Evolutionary conservation across 352 stramenopile genomes (phyloP), one percentile per base, ranked within the genome.

Genomic region (Pythium pectinolyticum): DNA sequence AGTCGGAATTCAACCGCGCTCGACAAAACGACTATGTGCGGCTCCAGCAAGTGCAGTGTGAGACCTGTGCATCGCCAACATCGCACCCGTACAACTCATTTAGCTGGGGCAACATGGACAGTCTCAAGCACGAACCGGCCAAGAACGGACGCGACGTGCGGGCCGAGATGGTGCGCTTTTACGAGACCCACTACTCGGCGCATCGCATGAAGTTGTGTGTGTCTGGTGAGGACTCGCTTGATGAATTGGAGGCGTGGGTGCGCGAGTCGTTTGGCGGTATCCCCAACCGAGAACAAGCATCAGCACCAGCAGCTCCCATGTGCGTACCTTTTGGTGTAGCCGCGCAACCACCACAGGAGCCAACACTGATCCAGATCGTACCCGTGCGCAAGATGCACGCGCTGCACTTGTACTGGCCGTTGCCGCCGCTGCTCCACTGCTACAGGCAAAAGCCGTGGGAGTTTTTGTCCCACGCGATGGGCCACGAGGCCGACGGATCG

Each of bases 1-100:
- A 93, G 43, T 82, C 72, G 17, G 85, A 94, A 55, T 91, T 86
- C 68, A 70, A 78, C 15, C 60, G 63, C 7, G 69, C 69, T 30
- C 63, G 39, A 3, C 72, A 80, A 40, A 72, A 80, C 58, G 74
- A 82, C 47, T 75, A 67, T 47, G 69, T 75, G 54, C 69, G 71
- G 2, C 55, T 80, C 41, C 70, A 80, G 63, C 73, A 82, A 58
- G 70, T 82, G 32, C 58, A 73, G 52, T 78, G 70, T 37, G 70
- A 74, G 39, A 73, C 66, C 7, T 60, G 63, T 25, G 43, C 28
- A 19, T 75, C 72, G 14, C 7, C 17, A 0, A 67, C 52, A n/a
- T n/a, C n/a, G 1, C 35, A 58, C 40, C 14, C 27, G 32, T 90
- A 78, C 70, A 52, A 73, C 32, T 68, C 70, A 22, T 94, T 94